Base-by-base conservation (phyloP, 2,329 filamentous ascomycete species). In the Fusarium nematophilum region DNA sequence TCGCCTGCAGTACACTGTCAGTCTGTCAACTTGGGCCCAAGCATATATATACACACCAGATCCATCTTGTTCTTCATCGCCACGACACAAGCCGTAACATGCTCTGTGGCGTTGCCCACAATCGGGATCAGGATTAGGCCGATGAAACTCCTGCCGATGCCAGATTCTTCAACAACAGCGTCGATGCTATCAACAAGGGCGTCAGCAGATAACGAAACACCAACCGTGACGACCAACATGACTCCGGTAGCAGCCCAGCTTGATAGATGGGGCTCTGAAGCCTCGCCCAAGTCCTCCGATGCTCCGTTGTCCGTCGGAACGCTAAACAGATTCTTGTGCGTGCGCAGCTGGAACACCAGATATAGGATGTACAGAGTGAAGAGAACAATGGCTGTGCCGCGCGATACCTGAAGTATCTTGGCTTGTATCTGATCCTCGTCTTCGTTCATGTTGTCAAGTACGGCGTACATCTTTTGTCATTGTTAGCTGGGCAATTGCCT, bases 111-210 rank as follows among this genome's bases (percentile, higher is more conserved):
- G 67, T 93, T 93, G 34, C 90, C 90, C 25, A 93, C 90, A 64
- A 93, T 92, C 3, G 90, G 90, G 42, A 93, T 89, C 15, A 93
- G 78, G 42, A 93, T 91, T 40, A 93, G 79, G 79, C 90, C 90
- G 66, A 93, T 92, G 66, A 93, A 93, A 1, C 88, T 91, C 75
- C 90, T 90, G 79, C 88, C 92, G 72, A 93, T 90, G 57, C 87
- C 83, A 3, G 87, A 86, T 36, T 81, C 86, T 64, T 86, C 81
- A 17, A 92, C 90, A 38, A 93, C 83, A 23, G 81, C 80, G 62
- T 92, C 89, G 68, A 93, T 93, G 68, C 87, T 91, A 66, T 86
- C 88, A 27, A 93, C 90, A 6, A 93, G 82, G 68, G 90, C 91
- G 59, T 93, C 90, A 62, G 90, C 90, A 68, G 90, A 92, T 50